These are phyloP conservation scores for Pichia sp. DNA, from an alignment of 1,139 yeast species.

Conservation along the genomic window DNA sequence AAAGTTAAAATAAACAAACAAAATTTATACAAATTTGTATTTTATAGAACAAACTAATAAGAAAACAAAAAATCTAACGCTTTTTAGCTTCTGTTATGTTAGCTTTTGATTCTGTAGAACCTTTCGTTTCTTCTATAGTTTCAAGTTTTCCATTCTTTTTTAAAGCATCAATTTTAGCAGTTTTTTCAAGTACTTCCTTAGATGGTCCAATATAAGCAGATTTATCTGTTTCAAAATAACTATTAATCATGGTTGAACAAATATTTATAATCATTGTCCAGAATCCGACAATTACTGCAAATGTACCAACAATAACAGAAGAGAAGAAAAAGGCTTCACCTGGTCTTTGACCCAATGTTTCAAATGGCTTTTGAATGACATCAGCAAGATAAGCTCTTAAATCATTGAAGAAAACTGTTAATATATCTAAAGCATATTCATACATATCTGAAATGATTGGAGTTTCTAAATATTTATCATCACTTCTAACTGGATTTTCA, in stretches of 20 bases:
- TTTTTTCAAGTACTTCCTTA: constrained; percentile 1
- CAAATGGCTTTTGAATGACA: constrained; percentile 39
- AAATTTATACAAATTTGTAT: too few relatives aligned
- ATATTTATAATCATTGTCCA: constrained; percentile 34
- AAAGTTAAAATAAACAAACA: neutral
- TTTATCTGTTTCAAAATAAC: constrained; percentile 10
- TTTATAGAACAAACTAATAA: too few relatives aligned
- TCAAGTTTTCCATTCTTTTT: constrained; percentile 11
- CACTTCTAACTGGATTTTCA: constrained; percentile 17
- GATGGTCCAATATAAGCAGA: constrained; percentile 11
- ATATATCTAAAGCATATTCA: constrained; percentile 24
- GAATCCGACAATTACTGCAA: constrained; percentile 39
- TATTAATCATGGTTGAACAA: constrained; percentile 21
- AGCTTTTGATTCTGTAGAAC: constrained; percentile 26
- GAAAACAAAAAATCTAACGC: constrained; percentile 18
- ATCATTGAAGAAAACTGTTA: constrained; percentile 6
- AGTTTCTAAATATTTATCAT: constrained; percentile 20
- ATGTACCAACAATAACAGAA: constrained; percentile 34
- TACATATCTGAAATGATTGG: constrained; percentile 20
- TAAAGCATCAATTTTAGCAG: neutral
- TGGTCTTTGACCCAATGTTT: constrained; percentile 40
- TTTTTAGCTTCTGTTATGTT: constrained; percentile 32
- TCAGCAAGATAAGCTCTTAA: constrained; percentile 31
- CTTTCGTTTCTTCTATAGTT: constrained; percentile 15
- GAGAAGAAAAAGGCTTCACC: constrained; percentile 44